A percentile compares a stretch with the other conserved stretches of the same genome.
phyloP scores from a whole-genome alignment of 148 eudicot species.

The Chenopodium formosanum region DNA sequence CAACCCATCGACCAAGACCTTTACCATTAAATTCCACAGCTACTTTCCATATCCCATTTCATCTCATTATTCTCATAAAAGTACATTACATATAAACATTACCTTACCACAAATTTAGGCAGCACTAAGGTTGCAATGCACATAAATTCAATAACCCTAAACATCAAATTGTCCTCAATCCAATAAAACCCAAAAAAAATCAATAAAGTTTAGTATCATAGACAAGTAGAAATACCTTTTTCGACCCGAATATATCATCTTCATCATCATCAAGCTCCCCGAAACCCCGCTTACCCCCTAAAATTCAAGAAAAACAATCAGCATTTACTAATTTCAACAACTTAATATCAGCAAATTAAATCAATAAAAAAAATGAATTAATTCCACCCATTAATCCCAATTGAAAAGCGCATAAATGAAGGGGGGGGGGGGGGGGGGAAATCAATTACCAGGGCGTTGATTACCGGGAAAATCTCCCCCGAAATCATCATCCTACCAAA shows the following conservation, averaged over 20 bases:
- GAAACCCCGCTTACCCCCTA: constrained; percentile 78
- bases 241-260: constrained; percentile 80
- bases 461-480: constrained; percentile 78
- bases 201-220: neutral
- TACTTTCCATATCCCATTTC: neutral
- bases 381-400: neutral
- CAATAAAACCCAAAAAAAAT: neutral
- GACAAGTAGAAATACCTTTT: constrained; percentile 47
- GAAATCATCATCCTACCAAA: constrained; percentile 81
- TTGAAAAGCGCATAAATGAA: neutral
- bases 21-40: neutral
- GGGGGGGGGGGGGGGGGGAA: neutral
- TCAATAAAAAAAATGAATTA: neutral
- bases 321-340: neutral
- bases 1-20: neutral
- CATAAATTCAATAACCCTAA: neutral
- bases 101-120: neutral
- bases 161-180: neutral
- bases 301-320: constrained; percentile 13
- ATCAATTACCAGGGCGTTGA: constrained; percentile 53
- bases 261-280: constrained; percentile 96
- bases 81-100: too few relatives aligned
- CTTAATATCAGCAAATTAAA: neutral
- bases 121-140: neutral
- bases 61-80: too few relatives aligned